Percentiles rank a stretch among this genome's conserved stretches.
Conservation (phyloP, 139 green algal genomes). For the Tetraselmis striata region DNA sequence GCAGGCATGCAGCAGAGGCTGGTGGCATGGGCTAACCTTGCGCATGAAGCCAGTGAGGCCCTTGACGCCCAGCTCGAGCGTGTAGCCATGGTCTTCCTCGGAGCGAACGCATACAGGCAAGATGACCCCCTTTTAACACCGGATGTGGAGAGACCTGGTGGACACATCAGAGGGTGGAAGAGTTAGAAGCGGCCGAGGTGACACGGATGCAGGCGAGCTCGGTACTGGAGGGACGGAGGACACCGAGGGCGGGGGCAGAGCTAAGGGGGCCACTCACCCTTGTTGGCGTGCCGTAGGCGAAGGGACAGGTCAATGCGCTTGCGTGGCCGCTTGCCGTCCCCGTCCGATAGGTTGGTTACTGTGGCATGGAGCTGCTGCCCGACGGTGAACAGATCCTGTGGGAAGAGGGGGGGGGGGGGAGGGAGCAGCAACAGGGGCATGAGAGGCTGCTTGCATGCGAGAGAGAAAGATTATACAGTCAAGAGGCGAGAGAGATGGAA, state of each 20-base stretch:
- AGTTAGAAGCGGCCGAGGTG: no score
- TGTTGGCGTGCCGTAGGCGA: not conserved
- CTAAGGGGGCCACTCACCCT: not conserved
- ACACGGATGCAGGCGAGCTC: no score
- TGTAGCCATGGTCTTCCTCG: slow-evolving; percentile 87
- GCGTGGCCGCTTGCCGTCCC: not conserved
- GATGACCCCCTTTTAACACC: slow-evolving; percentile 27
- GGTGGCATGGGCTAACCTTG: no score
- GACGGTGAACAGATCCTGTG: not conserved
- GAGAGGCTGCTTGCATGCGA: not conserved
- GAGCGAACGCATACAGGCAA: slow-evolving; percentile 64
- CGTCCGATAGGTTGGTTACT: not conserved
- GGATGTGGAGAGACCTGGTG: not conserved
- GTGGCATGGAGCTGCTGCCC: not conserved
- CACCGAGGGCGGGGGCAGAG: no score
- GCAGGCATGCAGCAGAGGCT: no score
- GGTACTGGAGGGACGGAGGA: no score
- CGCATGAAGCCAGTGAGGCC: slow-evolving; percentile 58
- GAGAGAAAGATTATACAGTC: no score
- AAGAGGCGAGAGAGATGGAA: slow-evolving; percentile 36
- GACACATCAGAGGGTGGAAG: no score
- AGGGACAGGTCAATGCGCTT: not conserved
- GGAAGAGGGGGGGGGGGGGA: not conserved
- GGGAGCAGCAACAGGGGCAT: not conserved
- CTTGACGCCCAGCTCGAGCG: slow-evolving; percentile 74